Conservation (phyloP, 2,329 filamentous ascomycete species). For the Esteya vermicola region DNA sequence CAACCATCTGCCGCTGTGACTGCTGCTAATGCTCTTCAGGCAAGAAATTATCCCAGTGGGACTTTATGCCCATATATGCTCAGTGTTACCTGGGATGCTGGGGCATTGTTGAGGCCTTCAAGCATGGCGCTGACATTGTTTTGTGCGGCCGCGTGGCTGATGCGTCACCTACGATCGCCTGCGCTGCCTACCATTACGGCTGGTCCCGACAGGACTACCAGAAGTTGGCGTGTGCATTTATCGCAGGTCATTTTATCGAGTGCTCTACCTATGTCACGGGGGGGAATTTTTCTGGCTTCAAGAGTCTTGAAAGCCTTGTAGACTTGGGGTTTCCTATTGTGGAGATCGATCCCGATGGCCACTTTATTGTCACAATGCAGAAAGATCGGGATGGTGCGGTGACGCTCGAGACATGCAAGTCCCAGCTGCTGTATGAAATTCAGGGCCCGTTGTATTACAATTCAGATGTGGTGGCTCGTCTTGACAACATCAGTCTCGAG, state of each 20-base stretch:
- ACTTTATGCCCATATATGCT: background rate
- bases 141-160: constrained; percentile 12
- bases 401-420: constrained; percentile 8
- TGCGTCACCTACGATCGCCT: constrained; percentile 11
- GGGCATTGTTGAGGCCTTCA: constrained; percentile 8
- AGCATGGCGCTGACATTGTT: constrained; percentile 12
- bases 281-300: constrained; percentile 16
- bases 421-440: constrained; percentile 21
- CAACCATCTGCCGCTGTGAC: too few relatives aligned
- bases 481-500: background rate
- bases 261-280: constrained; percentile 15
- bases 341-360: constrained; percentile 4
- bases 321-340: constrained; percentile 14
- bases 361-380: constrained; percentile 11
- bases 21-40: too few relatives aligned
- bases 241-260: constrained; percentile 14
- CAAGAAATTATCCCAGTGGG: constrained; percentile 2
- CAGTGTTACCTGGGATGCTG: constrained; percentile 16
- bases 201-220: constrained; percentile 10
- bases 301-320: constrained; percentile 4
- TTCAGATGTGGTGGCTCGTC: background rate
- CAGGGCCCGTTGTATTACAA: constrained; percentile 12
- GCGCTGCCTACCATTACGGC: constrained; percentile 11
- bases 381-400: constrained; percentile 12
- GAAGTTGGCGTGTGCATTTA: constrained; percentile 10